These are phyloP conservation scores for Maudiozyma serrabonitensis DNA, from an alignment of 805 yeast genomes.

Conservation along the genomic window DNA sequence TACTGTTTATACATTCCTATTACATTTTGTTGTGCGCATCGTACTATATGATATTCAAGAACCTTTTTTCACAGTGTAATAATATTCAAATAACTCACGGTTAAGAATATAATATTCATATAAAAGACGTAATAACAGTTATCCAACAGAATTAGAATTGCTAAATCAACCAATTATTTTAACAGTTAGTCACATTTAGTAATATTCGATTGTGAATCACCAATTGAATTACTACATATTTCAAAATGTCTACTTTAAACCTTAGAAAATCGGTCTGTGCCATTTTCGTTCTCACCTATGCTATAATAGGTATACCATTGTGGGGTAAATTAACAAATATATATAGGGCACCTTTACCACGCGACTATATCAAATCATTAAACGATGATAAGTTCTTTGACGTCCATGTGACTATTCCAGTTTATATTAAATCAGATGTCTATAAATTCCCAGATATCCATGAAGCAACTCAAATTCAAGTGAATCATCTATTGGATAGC, in stretches of 20 bases:
- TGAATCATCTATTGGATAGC: conserved; percentile 31
- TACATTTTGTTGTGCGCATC: no score
- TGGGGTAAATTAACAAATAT: conserved; percentile 36
- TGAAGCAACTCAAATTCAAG: conserved; percentile 41
- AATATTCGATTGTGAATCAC: no score
- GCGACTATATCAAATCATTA: conserved; percentile 28
- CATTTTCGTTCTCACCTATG: conserved; percentile 21
- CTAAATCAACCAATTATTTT: no score
- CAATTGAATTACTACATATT: background rate
- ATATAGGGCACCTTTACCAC: conserved; percentile 34
- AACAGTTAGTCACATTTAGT: no score
- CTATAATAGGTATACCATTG: conserved; percentile 32
- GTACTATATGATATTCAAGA: no score
- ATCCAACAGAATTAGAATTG: no score
- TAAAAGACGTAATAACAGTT: no score
- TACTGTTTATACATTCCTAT: no score
- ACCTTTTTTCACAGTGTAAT: no score
- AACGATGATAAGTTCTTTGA: conserved; percentile 35
- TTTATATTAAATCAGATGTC: conserved; percentile 34
- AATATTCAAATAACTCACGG: no score
- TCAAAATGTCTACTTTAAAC: background rate
- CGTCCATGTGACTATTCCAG: conserved; percentile 35
- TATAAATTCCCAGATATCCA: conserved; percentile 59
- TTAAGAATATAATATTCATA: no score
- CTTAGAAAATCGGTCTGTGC: conserved; percentile 17